These are phyloP conservation scores for Serendipita sp. DNA, from an alignment of 768 basidiomycete species.

Conservation along the genomic window DNA sequence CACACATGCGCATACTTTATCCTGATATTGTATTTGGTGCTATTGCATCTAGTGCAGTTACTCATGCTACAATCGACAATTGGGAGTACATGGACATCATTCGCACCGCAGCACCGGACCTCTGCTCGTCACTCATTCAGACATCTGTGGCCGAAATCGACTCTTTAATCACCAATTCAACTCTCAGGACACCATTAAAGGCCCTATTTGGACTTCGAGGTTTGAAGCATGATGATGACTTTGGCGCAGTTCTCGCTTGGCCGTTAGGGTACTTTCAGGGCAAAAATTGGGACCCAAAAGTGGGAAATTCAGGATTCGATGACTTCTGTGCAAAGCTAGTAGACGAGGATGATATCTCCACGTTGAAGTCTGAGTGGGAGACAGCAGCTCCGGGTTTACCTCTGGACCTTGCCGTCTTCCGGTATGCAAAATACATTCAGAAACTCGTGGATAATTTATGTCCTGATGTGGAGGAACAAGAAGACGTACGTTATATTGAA, in stretches of 20 bases:
- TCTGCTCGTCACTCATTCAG: constrained; percentile 43
- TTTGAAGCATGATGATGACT: constrained; percentile 62
- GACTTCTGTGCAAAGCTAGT: constrained; percentile 46
- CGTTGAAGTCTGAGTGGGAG: constrained; percentile 26
- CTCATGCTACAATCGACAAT: constrained; percentile 64
- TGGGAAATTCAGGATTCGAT: constrained; percentile 47
- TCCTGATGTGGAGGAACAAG: constrained; percentile 20
- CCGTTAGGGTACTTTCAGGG: constrained; percentile 67
- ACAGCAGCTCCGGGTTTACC: constrained; percentile 22
- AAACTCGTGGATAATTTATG: not conserved
- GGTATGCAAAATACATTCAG: constrained; percentile 63
- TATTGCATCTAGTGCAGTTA: constrained; percentile 83
- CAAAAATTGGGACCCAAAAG: constrained; percentile 72
- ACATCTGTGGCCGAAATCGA: constrained; percentile 48
- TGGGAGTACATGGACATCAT: constrained; percentile 69
- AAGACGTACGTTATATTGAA: constrained; percentile 29
- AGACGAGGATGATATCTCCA: constrained; percentile 31
- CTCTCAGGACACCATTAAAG: constrained; percentile 42
- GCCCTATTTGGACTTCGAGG: constrained; percentile 56
- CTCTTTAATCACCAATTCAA: constrained; percentile 33
- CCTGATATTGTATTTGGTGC: constrained; percentile 81
- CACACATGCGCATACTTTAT: constrained; percentile 78
- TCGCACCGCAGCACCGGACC: constrained; percentile 46
- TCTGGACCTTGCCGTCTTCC: constrained; percentile 45
- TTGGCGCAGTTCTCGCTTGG: constrained; percentile 42